Evolutionary conservation across 176 grass and related monocot species (phyloP), one percentile per base, ranked within the genome.

Genomic region (Triticum monococcum): DNA sequence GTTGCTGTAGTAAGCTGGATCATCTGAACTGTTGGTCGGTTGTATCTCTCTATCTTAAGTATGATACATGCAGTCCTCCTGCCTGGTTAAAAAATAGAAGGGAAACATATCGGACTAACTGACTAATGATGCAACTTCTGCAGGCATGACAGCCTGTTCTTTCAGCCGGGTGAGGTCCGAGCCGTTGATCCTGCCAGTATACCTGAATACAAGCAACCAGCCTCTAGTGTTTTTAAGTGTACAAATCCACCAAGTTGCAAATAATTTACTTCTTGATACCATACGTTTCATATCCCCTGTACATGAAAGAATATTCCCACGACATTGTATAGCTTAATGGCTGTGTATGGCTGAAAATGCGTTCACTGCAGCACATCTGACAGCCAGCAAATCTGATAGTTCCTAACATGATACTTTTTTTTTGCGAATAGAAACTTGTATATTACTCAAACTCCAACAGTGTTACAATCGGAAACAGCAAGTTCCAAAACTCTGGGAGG

Each of bases 161-260:
- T 98, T 85, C 75, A 89, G 69, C 93, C 93, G 0, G 96, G 96
- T 79, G 96, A 98, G 79, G 92, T 96, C 36, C 67, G 93, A 30
- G 31, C 60, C 23, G 90, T 98, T 65, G 96, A 98, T 89, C 93
- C 96, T 0, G 54, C 79, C 20, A 96, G 92, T 83, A 96, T 98
- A 95, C 96, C 93, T 33, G 96, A 96, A 18, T 98, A 98, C 60
- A 94, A 98, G 79, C 92, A 92, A 88, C 96, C 96, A 75, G 84
- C 92, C 45, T 96, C 96, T 68, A 60, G 90, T 73, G 79, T 98
- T 72, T 96, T 90, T 67, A 98, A 94, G 84, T 96, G 96, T 79
- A 35, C 80, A 92, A 94, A 98, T 72, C 93, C 93, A 52, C 93
- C 96, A 52, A 92, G 90, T 85, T 98, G 93, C 40, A 98, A 94